These are phyloP conservation scores for Raddia distichophylla DNA, from an alignment of 176 grass and related monocot species.

Conservation along the genomic window DNA sequence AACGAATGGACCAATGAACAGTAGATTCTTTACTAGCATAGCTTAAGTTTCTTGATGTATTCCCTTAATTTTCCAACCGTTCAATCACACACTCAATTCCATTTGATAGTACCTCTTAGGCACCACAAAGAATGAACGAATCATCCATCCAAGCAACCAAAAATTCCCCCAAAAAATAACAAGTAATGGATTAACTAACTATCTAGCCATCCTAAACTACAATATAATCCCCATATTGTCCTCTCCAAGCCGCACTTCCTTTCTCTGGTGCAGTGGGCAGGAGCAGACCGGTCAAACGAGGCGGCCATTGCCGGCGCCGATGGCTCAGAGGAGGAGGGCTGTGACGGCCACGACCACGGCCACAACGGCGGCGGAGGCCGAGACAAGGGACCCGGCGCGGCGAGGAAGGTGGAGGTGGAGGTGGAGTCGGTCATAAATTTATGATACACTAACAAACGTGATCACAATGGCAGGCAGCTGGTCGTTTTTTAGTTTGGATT, in stretches of 20 bases:
- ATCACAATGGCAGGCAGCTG: too few species aligned
- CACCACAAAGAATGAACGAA: constrained; percentile 9
- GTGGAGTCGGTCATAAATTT: not conserved
- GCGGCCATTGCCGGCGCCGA: not conserved
- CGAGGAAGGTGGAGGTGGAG: too few species aligned
- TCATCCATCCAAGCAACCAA: not conserved
- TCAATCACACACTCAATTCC: too few species aligned
- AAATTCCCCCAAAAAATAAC: not conserved
- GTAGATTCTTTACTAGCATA: too few species aligned
- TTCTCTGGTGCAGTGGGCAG: too few species aligned
- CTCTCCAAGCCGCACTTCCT: not conserved
- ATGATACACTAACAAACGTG: not conserved
- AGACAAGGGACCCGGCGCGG: not conserved
- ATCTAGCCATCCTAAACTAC: not conserved
- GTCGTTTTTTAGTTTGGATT: constrained; percentile 25
- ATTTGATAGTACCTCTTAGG: not conserved
- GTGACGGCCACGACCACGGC: not conserved
- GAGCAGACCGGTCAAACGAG: not conserved
- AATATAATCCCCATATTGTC: not conserved
- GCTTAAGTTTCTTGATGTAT: not conserved
- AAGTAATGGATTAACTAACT: not conserved
- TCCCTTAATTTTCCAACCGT: not conserved
- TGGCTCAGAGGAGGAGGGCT: not conserved
- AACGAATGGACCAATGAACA: too few species aligned
- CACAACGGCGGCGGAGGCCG: not conserved